Percentiles rank a stretch among this genome's conserved stretches.
Evolutionary conservation across 257 asterid genomes (phyloP).

Genomic region (Solanum bulbocastanum): DNA sequence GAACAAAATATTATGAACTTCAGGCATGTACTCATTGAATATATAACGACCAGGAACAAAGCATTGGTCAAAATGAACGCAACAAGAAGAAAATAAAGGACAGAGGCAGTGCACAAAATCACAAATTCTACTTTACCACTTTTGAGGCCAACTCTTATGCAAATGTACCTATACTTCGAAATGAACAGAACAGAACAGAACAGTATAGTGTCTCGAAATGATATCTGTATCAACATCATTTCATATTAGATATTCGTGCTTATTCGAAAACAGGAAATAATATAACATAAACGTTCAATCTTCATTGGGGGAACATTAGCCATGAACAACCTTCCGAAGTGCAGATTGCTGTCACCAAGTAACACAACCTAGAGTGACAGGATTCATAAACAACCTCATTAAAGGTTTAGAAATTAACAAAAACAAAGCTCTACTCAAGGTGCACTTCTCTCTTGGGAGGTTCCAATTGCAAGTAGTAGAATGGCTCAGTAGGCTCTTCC

Average conservation of each 20-base stretch:
- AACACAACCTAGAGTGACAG: not conserved
- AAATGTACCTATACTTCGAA: not conserved
- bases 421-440: conserved; percentile 23
- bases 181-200: not conserved
- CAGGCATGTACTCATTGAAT: not conserved
- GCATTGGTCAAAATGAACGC: not conserved
- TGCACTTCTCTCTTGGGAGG: conserved; percentile 69
- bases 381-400: not conserved
- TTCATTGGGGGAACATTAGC: not conserved
- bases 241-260: not conserved
- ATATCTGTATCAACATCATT: not conserved
- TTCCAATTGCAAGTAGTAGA: conserved; percentile 72
- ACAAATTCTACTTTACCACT: not conserved
- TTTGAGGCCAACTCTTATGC: not conserved
- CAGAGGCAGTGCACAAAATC: not conserved
- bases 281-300: not conserved
- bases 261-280: not conserved
- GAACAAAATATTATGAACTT: not conserved
- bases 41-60: not conserved
- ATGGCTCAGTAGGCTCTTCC: conserved; percentile 94
- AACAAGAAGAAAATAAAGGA: not conserved
- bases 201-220: not conserved
- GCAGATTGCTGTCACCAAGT: not conserved
- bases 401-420: not conserved
- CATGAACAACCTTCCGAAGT: not conserved